Percentiles rank a stretch among this genome's conserved stretches.
phyloP scores from a whole-genome alignment of 495 filamentous ascomycete species.

The Penicillium psychrofluorescens region DNA sequence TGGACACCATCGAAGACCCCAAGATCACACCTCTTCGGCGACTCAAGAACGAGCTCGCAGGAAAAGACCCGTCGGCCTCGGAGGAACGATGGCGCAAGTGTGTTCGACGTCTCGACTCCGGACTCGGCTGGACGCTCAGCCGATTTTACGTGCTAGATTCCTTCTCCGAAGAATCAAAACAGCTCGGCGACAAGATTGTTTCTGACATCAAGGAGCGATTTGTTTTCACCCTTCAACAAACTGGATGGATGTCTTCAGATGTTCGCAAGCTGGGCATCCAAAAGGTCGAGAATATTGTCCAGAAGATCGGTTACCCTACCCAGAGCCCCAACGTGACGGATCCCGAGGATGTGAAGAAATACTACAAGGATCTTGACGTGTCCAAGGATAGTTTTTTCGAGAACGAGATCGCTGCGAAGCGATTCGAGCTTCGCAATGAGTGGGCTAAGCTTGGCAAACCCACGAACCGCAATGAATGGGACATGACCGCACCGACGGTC shows the following conservation, averaged over 20 bases:
- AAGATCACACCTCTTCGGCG: conserved; percentile 49
- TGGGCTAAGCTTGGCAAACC: conserved; percentile 57
- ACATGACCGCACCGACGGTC: conserved; percentile 52
- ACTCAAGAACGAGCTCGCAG: conserved; percentile 51
- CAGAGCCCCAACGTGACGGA: conserved; percentile 57
- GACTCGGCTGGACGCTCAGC: conserved; percentile 52
- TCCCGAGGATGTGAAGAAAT: conserved; percentile 46
- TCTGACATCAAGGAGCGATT: conserved; percentile 63
- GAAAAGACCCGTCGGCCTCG: conserved; percentile 55
- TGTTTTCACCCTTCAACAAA: conserved; percentile 47
- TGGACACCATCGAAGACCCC: conserved; percentile 46
- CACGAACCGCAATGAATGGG: conserved; percentile 55
- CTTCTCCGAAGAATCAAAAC: conserved; percentile 56
- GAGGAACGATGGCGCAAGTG: conserved; percentile 68
- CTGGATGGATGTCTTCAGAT: conserved; percentile 63
- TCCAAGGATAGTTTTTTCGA: conserved; percentile 49
- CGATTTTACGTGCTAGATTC: conserved; percentile 61
- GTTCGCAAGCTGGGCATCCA: conserved; percentile 54
- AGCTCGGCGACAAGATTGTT: conserved; percentile 61
- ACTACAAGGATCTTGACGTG: conserved; percentile 50
- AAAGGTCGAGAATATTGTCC: conserved; percentile 64
- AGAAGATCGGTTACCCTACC: conserved; percentile 70
- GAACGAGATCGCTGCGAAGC: conserved; percentile 46
- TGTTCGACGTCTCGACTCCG: conserved; percentile 47
- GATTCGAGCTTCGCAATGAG: conserved; percentile 37